Evolutionary conservation across 345 rosid species (phyloP), one percentile per base, ranked within the genome.

Genomic region (Bruguiera sexangula): DNA sequence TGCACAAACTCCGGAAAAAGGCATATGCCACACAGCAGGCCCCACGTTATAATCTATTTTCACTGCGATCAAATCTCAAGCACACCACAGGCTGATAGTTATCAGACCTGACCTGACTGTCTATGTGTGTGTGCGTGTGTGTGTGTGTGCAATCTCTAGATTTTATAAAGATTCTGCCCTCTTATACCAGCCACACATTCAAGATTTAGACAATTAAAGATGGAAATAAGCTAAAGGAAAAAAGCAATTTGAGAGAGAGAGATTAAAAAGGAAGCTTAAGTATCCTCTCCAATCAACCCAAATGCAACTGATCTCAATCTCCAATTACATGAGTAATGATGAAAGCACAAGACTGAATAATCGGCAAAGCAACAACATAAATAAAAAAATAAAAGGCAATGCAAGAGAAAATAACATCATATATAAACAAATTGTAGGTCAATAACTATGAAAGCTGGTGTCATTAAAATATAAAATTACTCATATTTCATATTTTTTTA

Each of bases 31-130:
- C 19, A n/a, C 53, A 48, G 22, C 50, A 55, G 66, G 19, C 69
- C 77, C 77, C 71, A 66, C 63, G 13, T 36, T 21, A 16, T 48
- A 2, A 43, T 31, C 36, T 32, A 6, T 32, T 32, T 32, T 32
- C 6, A 32, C 36, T 63, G 37, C 22, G 4, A 22, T 36, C 29
- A n/a, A 43, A 13, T 24, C 24, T 51, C 48, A 26, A 29, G 8
- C 20, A 16, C 46, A 65, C 50, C 48, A 57, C 32, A 30, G 0
- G 32, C 32, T 4, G 5, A 30, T 30, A 30, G 32, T 30, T 30
- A 30, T 30, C 32, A 30, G 32, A 30, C 5, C 32, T 30, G 32
- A 30, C 32, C 5, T 30, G 32, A 4, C 32, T 30, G 4, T 29
- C 31, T 24, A 1, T 24, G 24, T 24, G 24, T 24, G 1, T 26